phyloP scores from a whole-genome alignment of 129 eudicot species.

The Helichrysum umbraculigerum region DNA sequence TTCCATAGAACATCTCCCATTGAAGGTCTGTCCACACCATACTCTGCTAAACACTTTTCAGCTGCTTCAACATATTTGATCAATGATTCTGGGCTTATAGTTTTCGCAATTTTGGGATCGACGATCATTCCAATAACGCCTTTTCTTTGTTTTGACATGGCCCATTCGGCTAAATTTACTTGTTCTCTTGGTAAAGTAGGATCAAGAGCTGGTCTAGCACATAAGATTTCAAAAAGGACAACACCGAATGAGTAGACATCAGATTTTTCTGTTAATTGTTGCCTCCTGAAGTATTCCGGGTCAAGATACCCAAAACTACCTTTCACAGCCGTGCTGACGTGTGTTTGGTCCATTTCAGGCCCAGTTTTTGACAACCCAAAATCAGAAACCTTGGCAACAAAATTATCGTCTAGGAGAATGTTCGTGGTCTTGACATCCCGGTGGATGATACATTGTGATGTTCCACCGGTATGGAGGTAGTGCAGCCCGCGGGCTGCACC shows the following conservation, averaged over 20 bases:
- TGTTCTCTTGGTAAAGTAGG: slow-evolving; percentile 86
- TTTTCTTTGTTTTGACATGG: slow-evolving; percentile 60
- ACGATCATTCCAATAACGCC: slow-evolving; percentile 58
- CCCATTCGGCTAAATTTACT: slow-evolving; percentile 97
- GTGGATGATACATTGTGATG: slow-evolving; percentile 86
- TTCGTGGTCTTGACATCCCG: slow-evolving; percentile 97
- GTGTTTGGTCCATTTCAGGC: slow-evolving; percentile 84
- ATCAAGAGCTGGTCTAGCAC: slow-evolving; percentile 88
- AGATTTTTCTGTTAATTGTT: slow-evolving; percentile 93
- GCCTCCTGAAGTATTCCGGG: slow-evolving; percentile 93
- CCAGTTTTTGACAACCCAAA: slow-evolving; percentile 89
- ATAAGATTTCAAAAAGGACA: slow-evolving; percentile 81
- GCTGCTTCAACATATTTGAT: slow-evolving; percentile 76
- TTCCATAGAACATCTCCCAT: slow-evolving; percentile 92
- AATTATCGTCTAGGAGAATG: slow-evolving; percentile 74
- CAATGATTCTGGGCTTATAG: slow-evolving; percentile 50
- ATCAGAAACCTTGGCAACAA: slow-evolving; percentile 86
- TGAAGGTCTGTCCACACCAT: slow-evolving; percentile 83
- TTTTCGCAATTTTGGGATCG: slow-evolving; percentile 53
- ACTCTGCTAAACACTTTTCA: slow-evolving; percentile 78
- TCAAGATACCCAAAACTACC: slow-evolving; percentile 98
- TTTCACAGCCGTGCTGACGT: slow-evolving; percentile 93
- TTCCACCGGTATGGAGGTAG: slow-evolving; percentile 89
- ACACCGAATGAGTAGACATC: slow-evolving; percentile 97
- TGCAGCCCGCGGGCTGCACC: slow-evolving; percentile 98